Base-by-base conservation (phyloP, 179 eudicot genomes). In the Silene noctiflora region DNA sequence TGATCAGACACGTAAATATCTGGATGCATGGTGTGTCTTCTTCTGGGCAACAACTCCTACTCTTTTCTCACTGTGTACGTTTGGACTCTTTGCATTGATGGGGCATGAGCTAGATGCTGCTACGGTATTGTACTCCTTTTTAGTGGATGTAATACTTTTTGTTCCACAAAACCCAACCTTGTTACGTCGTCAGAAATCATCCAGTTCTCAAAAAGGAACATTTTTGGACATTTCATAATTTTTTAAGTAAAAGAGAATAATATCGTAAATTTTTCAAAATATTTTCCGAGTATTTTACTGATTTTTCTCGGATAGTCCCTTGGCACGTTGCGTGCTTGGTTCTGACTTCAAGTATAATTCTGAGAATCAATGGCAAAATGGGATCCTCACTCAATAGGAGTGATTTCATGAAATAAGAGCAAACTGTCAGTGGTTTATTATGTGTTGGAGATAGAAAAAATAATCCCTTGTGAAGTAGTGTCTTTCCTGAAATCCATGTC, bases 11-110 rank as follows among this genome's bases (percentile, higher is more conserved):
- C 89, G 99, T 69, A 93, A 95, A 80, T 95, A 95, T 80, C 82
- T 95, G 85, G 99, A 95, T 87, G 97, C 99, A 16, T 95, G 97
- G 99, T 95, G 99, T 79, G 99, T 95, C 51, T 93, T 95, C 85
- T 95, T 95, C 85, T 91, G 97, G 99, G 97, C 99, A 66, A 89
- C 97, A 21, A 95, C 99, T 75, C 99, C 99, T 29, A 88, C 97
- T 67, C 96, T 95, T 68, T 91, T 93, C 84, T 92, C 99, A 73
- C 78, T 93, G 82, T 89, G 78, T 85, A 95, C 97, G 65, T 95
- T 95, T 81, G 99, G 99, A 76, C 95, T 93, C 67, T 95, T 85
- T 81, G 80, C 95, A 72, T 76, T 95, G 77, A 88, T 84, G 92
- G 96, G 97, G 29, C 77, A 93, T 86, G 87, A 90, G 81, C 95